phyloP scores from a whole-genome alignment of 2,329 filamentous ascomycete genomes.

The Ceratocystis alfenasii region DNA sequence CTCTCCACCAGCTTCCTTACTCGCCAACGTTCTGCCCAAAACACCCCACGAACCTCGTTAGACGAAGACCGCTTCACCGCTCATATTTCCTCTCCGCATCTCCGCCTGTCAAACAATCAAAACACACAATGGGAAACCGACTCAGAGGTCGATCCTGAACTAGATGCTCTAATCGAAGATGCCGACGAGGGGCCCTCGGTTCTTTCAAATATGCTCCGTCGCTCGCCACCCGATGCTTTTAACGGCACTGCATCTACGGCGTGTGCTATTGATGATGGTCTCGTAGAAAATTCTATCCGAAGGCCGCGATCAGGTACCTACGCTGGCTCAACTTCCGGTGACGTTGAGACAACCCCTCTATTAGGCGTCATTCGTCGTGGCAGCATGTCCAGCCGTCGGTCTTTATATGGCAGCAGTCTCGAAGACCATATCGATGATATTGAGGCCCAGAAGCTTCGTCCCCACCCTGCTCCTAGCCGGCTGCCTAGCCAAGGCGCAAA shows the following conservation, averaged over 20 bases:
- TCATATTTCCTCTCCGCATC: conserved; percentile 8
- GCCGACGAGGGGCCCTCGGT: conserved; percentile 34
- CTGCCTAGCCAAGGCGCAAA: conserved; percentile 8
- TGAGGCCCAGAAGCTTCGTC: conserved; percentile 5
- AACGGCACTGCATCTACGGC: conserved; percentile 12
- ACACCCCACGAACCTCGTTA: conserved; percentile 25
- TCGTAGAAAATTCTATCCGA: background rate
- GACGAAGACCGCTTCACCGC: conserved; percentile 24
- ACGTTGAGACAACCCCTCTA: conserved; percentile 23
- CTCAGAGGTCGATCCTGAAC: conserved; percentile 14
- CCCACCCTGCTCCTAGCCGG: background rate
- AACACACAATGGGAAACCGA: conserved; percentile 16
- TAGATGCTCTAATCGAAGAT: conserved; percentile 21
- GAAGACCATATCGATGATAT: conserved; percentile 2
- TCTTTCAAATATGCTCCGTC: conserved; percentile 39
- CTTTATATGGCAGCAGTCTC: conserved; percentile 10
- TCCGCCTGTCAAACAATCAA: background rate
- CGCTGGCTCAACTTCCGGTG: conserved; percentile 22
- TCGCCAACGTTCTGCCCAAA: conserved; percentile 29
- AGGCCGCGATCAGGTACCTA: background rate
- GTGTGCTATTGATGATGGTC: background rate
- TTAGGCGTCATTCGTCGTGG: conserved; percentile 25
- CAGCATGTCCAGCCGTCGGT: conserved; percentile 2
- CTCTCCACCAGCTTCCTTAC: conserved; percentile 25
- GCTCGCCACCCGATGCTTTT: conserved; percentile 36